Evolutionary conservation across 768 basidiomycete genomes (phyloP).

Genomic region (Trametes meyenii): DNA sequence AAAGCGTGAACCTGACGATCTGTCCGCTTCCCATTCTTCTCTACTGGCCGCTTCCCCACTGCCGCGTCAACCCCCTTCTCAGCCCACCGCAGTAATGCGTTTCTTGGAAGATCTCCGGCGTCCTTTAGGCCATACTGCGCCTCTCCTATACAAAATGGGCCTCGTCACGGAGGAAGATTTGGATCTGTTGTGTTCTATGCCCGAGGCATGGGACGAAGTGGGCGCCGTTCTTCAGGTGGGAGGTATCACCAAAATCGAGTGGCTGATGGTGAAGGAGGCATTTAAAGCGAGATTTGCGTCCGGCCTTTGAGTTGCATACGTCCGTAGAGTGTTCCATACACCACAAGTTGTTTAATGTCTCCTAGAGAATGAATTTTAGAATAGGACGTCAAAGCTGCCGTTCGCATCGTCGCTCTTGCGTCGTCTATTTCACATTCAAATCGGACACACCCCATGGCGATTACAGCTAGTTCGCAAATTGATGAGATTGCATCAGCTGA

Average conservation of each 20-base stretch:
- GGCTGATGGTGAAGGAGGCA: conserved; percentile 24
- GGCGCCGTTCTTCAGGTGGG: conserved; percentile 8
- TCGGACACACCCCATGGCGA: no score
- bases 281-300: conserved; percentile 2
- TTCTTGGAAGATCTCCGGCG: conserved; percentile 17
- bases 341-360: no score
- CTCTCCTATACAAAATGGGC: conserved; percentile 14
- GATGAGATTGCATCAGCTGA: no score
- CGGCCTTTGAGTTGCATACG: not conserved
- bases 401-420: no score
- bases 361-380: no score
- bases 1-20: conserved; percentile 10
- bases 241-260: conserved; percentile 19
- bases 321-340: not conserved
- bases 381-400: no score
- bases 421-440: no score
- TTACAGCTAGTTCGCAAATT: no score
- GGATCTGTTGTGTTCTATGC: conserved; percentile 18
- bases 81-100: not conserved
- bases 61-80: not conserved
- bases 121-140: conserved; percentile 11
- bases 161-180: conserved; percentile 16
- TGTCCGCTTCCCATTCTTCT: not conserved
- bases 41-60: not conserved
- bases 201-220: conserved; percentile 19